These are phyloP conservation scores for Gossypium australe DNA, from an alignment of 345 rosid genomes.

Conservation along the genomic window DNA sequence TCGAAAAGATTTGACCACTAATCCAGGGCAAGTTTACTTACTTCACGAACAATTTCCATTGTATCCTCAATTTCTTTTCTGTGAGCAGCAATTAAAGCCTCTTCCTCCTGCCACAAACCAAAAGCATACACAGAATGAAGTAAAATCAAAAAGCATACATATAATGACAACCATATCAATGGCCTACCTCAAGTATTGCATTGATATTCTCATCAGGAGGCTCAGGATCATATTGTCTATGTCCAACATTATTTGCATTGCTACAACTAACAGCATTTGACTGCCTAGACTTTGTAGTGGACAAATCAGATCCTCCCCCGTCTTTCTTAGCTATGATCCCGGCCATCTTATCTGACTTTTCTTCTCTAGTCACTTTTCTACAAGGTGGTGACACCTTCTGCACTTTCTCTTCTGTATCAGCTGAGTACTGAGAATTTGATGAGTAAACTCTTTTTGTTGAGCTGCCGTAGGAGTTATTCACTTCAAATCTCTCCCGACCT, in stretches of 20 bases:
- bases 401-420: conserved; percentile 69
- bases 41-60: conserved; percentile 98
- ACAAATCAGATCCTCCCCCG: conserved; percentile 38
- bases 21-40: conserved; percentile 26
- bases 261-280: conserved; percentile 33
- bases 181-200: conserved; percentile 78
- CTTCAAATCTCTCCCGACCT: conserved; percentile 37
- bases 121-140: conserved; percentile 4
- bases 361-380: conserved; percentile 70
- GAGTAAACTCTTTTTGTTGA: conserved; percentile 39
- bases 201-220: conserved; percentile 62
- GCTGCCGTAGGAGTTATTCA: conserved; percentile 39
- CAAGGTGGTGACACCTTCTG: conserved; percentile 79
- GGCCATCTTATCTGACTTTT: conserved; percentile 48
- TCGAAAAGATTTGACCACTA: not conserved
- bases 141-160: not conserved
- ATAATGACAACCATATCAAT: conserved; percentile 1
- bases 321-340: conserved; percentile 56
- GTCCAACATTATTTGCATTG: conserved; percentile 35
- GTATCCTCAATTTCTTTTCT: conserved; percentile 99
- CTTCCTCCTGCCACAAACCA: conserved; percentile 65
- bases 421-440: conserved; percentile 44
- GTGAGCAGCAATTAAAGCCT: conserved; percentile 82
- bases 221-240: conserved; percentile 46
- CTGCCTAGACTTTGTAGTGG: conserved; percentile 40